These are phyloP conservation scores for Annulohypoxylon nitens DNA, from an alignment of 495 filamentous ascomycete species.

Conservation along the genomic window DNA sequence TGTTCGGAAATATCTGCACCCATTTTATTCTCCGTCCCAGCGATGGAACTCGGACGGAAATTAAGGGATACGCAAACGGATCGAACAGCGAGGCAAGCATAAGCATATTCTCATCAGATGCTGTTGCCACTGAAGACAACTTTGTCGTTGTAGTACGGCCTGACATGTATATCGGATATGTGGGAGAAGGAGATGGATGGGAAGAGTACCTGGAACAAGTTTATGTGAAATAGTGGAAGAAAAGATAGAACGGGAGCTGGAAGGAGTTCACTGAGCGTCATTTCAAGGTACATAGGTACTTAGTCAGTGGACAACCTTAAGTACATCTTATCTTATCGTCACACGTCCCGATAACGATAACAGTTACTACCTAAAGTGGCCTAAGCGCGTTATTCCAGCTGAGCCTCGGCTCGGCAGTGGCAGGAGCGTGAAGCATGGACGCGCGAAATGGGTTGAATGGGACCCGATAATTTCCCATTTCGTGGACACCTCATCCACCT, in stretches of 20 bases:
- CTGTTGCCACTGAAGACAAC: constrained; percentile 22
- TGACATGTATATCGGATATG: constrained; percentile 49
- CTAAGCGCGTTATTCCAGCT: constrained; percentile 20
- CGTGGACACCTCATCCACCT: constrained; percentile 29
- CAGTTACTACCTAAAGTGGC: constrained; percentile 1
- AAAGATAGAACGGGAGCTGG: too few relatives aligned
- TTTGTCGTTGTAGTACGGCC: constrained; percentile 44
- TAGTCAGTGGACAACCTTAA: neutral
- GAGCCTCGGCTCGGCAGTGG: constrained; percentile 33
- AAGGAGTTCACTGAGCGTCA: neutral
- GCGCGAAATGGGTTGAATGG: constrained; percentile 21
- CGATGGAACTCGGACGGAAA: neutral
- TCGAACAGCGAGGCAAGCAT: neutral
- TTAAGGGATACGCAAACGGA: neutral
- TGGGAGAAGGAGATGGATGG: constrained; percentile 41
- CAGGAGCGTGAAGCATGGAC: constrained; percentile 26
- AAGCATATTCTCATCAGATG: constrained; percentile 29
- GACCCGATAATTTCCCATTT: constrained; percentile 13
- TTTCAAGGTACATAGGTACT: neutral
- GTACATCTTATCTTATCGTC: neutral
- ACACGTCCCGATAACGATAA: neutral
- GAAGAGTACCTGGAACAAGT: constrained; percentile 32
- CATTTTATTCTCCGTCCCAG: constrained; percentile 22
- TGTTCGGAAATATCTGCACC: constrained; percentile 25
- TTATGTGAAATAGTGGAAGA: constrained; percentile 14